Evolutionary conservation across 306 rosid species (phyloP).

Genomic region (Rosa rugosa): DNA sequence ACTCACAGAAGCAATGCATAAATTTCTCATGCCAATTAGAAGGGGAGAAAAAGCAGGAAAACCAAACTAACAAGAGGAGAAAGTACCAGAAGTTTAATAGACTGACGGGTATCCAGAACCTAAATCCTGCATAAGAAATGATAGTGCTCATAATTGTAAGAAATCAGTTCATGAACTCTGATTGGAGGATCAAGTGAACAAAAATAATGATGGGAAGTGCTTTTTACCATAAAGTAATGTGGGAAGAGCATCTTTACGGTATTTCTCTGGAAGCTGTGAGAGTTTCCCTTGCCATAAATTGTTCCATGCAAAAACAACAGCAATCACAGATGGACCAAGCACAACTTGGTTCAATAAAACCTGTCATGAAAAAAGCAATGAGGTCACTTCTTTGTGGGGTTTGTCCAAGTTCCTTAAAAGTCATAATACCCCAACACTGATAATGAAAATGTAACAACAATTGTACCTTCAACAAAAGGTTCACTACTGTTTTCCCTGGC

Average conservation of each 20-base stretch:
- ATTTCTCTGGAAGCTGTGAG: conserved; percentile 80
- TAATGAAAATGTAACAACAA: conserved; percentile 8
- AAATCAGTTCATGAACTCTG: conserved; percentile 13
- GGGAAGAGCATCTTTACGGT: conserved; percentile 73
- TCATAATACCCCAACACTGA: not conserved
- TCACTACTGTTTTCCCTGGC: conserved; percentile 57
- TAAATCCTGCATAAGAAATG: conserved; percentile 63
- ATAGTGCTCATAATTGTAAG: conserved; percentile 11
- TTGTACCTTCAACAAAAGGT: conserved; percentile 72
- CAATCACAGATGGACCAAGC: conserved; percentile 89
- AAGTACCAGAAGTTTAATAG: conserved; percentile 71
- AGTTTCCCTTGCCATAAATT: conserved; percentile 75
- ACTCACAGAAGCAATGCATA: not conserved
- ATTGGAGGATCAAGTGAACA: conserved; percentile 17
- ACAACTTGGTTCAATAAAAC: conserved; percentile 88
- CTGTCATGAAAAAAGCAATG: conserved; percentile 35
- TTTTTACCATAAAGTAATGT: conserved; percentile 69
- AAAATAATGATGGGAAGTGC: conserved; percentile 4
- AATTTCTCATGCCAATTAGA: not conserved
- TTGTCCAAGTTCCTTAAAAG: not conserved
- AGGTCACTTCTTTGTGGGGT: not conserved
- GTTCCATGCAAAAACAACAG: conserved; percentile 93
- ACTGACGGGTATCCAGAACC: conserved; percentile 97
- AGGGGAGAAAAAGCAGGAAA: not conserved
- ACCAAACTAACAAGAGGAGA: not conserved